Conservation (phyloP, 805 yeast genomes). For the Candida nitratophila region DNA sequence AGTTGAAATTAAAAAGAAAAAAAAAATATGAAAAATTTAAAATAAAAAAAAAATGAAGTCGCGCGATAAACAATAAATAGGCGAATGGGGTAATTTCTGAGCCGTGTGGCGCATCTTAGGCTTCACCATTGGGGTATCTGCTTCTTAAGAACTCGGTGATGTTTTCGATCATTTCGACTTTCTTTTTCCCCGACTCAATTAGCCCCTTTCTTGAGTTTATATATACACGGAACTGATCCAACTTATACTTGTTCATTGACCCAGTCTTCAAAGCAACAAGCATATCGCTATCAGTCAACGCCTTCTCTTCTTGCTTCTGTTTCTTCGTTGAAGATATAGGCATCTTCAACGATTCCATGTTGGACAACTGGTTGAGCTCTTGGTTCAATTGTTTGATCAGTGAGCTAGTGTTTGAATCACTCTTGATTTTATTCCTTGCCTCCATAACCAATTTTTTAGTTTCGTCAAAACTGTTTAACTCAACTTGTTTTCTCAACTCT, state of each 20-base stretch:
- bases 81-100: not conserved
- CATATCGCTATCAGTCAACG: constrained; percentile 31
- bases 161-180: constrained; percentile 36
- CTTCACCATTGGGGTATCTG: not conserved
- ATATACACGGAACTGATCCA: constrained; percentile 35
- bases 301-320: constrained; percentile 6
- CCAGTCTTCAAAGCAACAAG: constrained; percentile 34
- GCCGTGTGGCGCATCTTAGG: not conserved
- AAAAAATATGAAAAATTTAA: not conserved
- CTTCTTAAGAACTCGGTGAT: constrained; percentile 19
- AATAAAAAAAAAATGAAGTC: not conserved
- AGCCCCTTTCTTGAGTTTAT: constrained; percentile 26
- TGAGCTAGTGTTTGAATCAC: constrained; percentile 2
- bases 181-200: constrained; percentile 31
- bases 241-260: constrained; percentile 29
- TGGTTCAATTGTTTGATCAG: constrained; percentile 12
- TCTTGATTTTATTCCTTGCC: constrained; percentile 7
- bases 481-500: constrained; percentile 10
- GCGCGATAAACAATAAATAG: not conserved
- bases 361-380: constrained; percentile 17
- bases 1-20: not conserved
- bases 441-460: constrained; percentile 9
- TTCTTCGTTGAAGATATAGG: constrained; percentile 4
- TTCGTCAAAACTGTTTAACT: constrained; percentile 15
- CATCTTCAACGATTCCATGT: constrained; percentile 11